A percentile compares a stretch with the other conserved stretches of the same genome.
Conservation (phyloP, 108 stramenopile species). For the Cyclotella cryptica region DNA sequence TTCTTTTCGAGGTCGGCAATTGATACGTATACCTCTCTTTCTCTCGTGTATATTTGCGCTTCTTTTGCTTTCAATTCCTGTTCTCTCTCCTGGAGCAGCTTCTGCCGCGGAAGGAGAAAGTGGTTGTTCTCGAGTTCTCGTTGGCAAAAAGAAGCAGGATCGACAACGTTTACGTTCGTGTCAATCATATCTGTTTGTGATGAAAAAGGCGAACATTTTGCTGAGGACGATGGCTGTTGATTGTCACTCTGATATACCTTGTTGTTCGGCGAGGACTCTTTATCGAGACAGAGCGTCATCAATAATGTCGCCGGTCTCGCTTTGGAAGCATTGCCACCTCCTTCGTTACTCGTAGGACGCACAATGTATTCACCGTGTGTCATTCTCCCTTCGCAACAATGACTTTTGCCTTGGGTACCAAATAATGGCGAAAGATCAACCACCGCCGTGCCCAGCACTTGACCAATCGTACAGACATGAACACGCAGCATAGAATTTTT, state of each 20-base stretch:
- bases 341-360: background rate
- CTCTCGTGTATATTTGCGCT: slow-evolving; percentile 30
- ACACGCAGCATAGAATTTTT: slow-evolving; percentile 37
- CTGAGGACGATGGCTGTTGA: background rate
- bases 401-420: background rate
- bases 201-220: slow-evolving; percentile 20
- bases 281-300: slow-evolving; percentile 21
- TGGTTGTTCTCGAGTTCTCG: background rate
- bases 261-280: background rate
- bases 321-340: background rate
- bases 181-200: slow-evolving; percentile 23
- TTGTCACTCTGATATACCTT: background rate
- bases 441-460: slow-evolving; percentile 36
- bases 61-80: slow-evolving; percentile 29
- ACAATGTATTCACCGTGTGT: slow-evolving; percentile 26
- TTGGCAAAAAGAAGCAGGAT: slow-evolving; percentile 13
- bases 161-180: slow-evolving; percentile 5
- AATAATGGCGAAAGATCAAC: slow-evolving; percentile 33
- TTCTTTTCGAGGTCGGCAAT: slow-evolving; percentile 34
- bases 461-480: slow-evolving; percentile 39
- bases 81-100: slow-evolving; percentile 28
- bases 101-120: background rate
- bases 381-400: slow-evolving; percentile 20
- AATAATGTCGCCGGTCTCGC: background rate
- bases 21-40: slow-evolving; percentile 32